Evolutionary conservation across 305 asterid species (phyloP), one percentile per base, ranked within the genome.

Genomic region (Fraxinus xanthoxyloides): DNA sequence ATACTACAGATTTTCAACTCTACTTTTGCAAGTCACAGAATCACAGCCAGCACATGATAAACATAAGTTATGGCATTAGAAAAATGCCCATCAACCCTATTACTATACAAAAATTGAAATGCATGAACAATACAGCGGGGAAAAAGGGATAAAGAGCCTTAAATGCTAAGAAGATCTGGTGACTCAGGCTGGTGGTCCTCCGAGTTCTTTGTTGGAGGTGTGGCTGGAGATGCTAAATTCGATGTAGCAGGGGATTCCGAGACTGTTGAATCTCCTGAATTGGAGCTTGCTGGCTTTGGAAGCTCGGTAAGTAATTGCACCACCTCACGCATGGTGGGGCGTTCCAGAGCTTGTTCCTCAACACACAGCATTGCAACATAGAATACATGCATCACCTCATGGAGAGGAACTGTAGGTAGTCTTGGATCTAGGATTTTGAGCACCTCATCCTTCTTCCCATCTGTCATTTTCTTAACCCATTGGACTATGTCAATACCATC

Each of bases 241-340:
- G 91, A 74, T 0, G 76, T 38, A 0, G 83, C 90, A 3, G 98
- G 82, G 2, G 91, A 88, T 5, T 85, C 91, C 0, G 84, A 43
- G 77, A 35, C 69, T 2, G 87, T 73, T 13, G 89, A 84, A 72
- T 89, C 94, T 13, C 86, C 94, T 0, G 84, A 86, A 61, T 89
- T 92, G 28, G 85, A 56, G 3, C 82, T 87, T 0, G 92, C 84
- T 0, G 86, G 85, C 89, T 87, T 91, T 21, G 95, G 95, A 24
- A 93, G 90, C 88, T 94, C 98, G 0, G 98, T 89, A 19, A 95
- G 91, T 56, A 95, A 93, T 78, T 95, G 98, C 48, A 95, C 97
- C 0, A 95, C 98, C 77, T 95, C 98, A 2, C 98, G 89, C 98
- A 95, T 95, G 54, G 97, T 95, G 77, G 98, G 98, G 31, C 98